Percentiles rank a stretch among this genome's conserved stretches.
phyloP scores from a whole-genome alignment of 306 rosid genomes.

The Trifolium subterraneum region DNA sequence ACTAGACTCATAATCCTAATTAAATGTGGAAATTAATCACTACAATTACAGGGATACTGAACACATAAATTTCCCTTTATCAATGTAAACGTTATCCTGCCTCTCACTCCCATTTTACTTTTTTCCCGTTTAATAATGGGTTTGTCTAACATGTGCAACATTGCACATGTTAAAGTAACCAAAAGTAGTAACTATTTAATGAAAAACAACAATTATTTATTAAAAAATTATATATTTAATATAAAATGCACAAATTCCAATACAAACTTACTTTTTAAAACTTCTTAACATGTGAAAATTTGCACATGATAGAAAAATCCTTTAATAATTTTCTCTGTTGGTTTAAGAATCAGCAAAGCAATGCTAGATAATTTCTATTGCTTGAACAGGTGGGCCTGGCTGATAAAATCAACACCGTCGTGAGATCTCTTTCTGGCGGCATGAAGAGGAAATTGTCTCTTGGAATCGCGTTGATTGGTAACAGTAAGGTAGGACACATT shows the following conservation, averaged over 20 bases:
- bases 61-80: slow-evolving; percentile 1
- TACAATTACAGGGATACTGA: not conserved
- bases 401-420: slow-evolving; percentile 78
- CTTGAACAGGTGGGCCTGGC: slow-evolving; percentile 89
- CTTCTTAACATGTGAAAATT: no score
- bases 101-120: slow-evolving; percentile 1
- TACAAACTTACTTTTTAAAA: no score
- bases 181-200: no score
- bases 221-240: no score
- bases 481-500: slow-evolving; percentile 75
- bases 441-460: slow-evolving; percentile 98
- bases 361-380: slow-evolving; percentile 41
- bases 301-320: no score
- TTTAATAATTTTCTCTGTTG: not conserved
- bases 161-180: no score
- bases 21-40: not conserved
- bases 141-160: no score
- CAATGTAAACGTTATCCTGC: slow-evolving; percentile 19
- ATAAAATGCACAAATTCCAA: no score
- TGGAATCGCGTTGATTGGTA: slow-evolving; percentile 93
- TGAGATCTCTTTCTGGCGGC: slow-evolving; percentile 91
- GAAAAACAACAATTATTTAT: no score
- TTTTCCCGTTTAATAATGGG: not conserved
- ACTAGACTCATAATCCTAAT: slow-evolving; percentile 17
- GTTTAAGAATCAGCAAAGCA: slow-evolving; percentile 24